Conservation (phyloP, 495 filamentous ascomycete species). For the Cryomyces minteri region DNA sequence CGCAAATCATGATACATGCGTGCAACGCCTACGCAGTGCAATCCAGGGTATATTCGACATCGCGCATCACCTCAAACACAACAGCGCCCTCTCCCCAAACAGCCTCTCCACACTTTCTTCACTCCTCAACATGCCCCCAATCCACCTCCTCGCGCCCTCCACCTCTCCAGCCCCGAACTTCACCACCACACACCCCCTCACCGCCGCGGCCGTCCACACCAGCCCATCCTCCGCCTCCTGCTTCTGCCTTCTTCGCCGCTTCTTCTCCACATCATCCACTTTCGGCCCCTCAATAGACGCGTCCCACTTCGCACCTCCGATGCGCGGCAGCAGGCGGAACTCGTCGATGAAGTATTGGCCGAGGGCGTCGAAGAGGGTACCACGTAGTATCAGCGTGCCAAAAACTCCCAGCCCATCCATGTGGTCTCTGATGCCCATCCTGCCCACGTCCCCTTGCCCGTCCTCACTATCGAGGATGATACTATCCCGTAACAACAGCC, state of each 20-base stretch:
- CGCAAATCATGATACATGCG: background rate
- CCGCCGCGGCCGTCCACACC: slow-evolving; percentile 71
- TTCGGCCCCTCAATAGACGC: slow-evolving; percentile 23
- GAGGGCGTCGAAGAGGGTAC: slow-evolving; percentile 46
- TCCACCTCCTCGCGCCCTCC: slow-evolving; percentile 43
- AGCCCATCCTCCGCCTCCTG: slow-evolving; percentile 39
- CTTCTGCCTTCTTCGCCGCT: slow-evolving; percentile 18
- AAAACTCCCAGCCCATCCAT: slow-evolving; percentile 53
- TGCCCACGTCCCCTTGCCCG: background rate
- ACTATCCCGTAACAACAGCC: slow-evolving; percentile 65
- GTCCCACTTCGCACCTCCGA: slow-evolving; percentile 69
- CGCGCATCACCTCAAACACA: slow-evolving; percentile 25
- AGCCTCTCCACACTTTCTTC: slow-evolving; percentile 31
- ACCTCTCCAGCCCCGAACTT: slow-evolving; percentile 58
- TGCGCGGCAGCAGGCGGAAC: slow-evolving; percentile 56
- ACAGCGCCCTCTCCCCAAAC: slow-evolving; percentile 34
- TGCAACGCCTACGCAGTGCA: background rate
- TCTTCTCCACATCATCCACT: slow-evolving; percentile 18
- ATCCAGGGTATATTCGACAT: background rate
- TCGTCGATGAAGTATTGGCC: slow-evolving; percentile 53
- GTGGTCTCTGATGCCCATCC: slow-evolving; percentile 26
- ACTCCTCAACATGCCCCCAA: slow-evolving; percentile 31
- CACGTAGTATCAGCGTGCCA: slow-evolving; percentile 69
- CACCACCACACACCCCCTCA: slow-evolving; percentile 71
- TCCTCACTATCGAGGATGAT: slow-evolving; percentile 46